Conservation (phyloP, 108 stramenopile genomes). For the Epipyxis sp. region DNA sequence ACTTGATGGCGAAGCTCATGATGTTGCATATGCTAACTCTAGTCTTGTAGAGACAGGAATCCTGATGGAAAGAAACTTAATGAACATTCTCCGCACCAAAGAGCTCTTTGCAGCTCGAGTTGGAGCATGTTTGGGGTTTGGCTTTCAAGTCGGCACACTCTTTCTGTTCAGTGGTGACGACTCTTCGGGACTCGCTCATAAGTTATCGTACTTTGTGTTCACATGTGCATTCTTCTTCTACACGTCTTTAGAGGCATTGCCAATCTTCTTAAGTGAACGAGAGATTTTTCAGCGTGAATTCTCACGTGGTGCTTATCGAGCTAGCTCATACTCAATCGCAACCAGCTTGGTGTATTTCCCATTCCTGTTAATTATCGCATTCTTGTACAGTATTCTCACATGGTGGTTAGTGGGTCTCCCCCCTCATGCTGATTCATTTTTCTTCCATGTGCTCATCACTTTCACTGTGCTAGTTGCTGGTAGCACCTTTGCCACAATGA, state of each 20-base stretch:
- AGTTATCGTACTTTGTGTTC: too few species aligned
- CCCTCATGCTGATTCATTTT: conserved; percentile 4
- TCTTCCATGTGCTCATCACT: conserved; percentile 30
- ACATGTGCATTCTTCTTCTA: too few species aligned
- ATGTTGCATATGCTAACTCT: not conserved
- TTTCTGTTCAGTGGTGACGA: conserved; percentile 35
- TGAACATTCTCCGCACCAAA: not conserved
- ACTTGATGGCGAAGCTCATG: too few species aligned
- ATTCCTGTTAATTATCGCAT: conserved; percentile 35
- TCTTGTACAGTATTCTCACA: conserved; percentile 36
- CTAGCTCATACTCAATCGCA: not conserved
- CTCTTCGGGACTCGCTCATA: too few species aligned
- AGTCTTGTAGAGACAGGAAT: not conserved
- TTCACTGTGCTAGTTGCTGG: conserved; percentile 40
- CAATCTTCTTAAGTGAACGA: conserved; percentile 44
- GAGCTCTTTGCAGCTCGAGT: not conserved
- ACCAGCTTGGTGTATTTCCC: conserved; percentile 34
- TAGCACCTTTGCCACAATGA: conserved; percentile 34
- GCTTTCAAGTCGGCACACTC: too few species aligned
- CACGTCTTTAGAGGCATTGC: conserved; percentile 43
- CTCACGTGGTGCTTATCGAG: conserved; percentile 41
- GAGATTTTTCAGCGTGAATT: conserved; percentile 38
- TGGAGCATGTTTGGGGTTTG: too few species aligned
- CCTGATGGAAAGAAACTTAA: not conserved
- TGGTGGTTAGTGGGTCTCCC: conserved; percentile 41